Conservation (phyloP, 2,329 filamentous ascomycete genomes). For the Amphichorda felina region DNA sequence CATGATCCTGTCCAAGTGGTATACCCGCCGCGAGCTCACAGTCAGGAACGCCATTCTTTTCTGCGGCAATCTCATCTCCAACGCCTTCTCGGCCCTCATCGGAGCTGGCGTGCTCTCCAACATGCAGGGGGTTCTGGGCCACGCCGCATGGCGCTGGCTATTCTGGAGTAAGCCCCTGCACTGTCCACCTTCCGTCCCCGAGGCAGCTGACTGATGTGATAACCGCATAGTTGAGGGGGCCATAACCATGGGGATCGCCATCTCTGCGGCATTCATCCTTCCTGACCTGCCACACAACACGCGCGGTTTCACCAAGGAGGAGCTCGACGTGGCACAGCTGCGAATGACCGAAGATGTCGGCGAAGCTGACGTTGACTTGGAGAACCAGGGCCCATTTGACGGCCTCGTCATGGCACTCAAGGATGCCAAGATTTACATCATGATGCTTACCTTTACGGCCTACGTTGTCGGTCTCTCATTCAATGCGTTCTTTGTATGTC, state of each 20-base stretch:
- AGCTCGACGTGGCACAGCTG: constrained; percentile 40
- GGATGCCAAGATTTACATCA: constrained; percentile 50
- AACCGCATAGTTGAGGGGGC: constrained; percentile 33
- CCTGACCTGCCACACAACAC: constrained; percentile 45
- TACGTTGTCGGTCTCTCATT: constrained; percentile 48
- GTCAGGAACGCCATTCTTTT: constrained; percentile 45
- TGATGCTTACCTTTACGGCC: constrained; percentile 50
- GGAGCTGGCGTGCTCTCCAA: constrained; percentile 46
- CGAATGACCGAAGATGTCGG: constrained; percentile 46
- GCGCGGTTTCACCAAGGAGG: constrained; percentile 46
- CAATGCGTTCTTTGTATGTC: constrained; percentile 43
- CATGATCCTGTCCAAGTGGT: constrained; percentile 54
- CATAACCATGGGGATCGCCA: constrained; percentile 34
- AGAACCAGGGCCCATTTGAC: constrained; percentile 35
- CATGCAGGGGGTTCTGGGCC: constrained; percentile 41
- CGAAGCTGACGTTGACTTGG: constrained; percentile 38
- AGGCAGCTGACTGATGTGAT: neutral
- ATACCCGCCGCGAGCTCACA: constrained; percentile 47
- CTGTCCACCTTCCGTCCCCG: too few species aligned
- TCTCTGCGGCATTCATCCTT: constrained; percentile 33
- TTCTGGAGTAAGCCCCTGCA: constrained; percentile 36
- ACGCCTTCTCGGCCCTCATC: constrained; percentile 47
- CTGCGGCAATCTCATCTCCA: constrained; percentile 47
- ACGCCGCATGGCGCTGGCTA: constrained; percentile 49
- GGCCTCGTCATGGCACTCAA: constrained; percentile 47